Evolutionary conservation across 768 basidiomycete species (phyloP), one percentile per base, ranked within the genome.

Genomic region (Lenzites betulinus): DNA sequence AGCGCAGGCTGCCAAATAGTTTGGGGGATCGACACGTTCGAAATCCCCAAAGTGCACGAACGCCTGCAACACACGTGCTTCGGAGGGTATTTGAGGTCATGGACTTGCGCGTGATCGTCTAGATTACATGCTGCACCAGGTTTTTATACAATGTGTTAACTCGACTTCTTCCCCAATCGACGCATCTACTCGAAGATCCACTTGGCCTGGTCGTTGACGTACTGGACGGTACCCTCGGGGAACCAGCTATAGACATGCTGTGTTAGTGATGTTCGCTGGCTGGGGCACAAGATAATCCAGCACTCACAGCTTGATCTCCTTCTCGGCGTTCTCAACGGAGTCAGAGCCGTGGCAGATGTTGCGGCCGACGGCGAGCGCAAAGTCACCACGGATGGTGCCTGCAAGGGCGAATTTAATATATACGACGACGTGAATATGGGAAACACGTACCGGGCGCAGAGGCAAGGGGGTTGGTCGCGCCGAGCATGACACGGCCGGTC

Each of bases 361-460:
- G 70, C 93, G 92, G 60, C 95, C 96, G 67, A 95, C 90, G 67
- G 94, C 92, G 69, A 98, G 89, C 69, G 88, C 89, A 77, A 83
- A 97, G 80, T 97, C 95, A 59, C 94, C 95, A 76, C 95, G 93
- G 81, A 98, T 98, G 64, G 95, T 91, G 61, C 93, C 92, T 93
- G 58, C 25, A n/a, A 35, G 43, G 25, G 43, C 33, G 36, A 30
- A 22, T 23, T 53, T 9, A 59, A 23, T 12, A 39, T 20, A 15
- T 56, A 16, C 22, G 58, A 33, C 11, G 30, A 25, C 5, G 22
- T 20, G 25, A 25, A 6, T 6, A 51, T 23, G 35, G 33, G 43
- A 33, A 54, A n/a, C 42, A 75, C 86, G 62, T 66, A 90, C 95
- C 96, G 66, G 91, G 83, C 64, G 85, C 79, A 64, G 96, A 98